A percentile compares a stretch with the other conserved stretches of the same genome.
Evolutionary conservation across 805 yeast genomes (phyloP).

Genomic region (Wickerhamomyces xylosicus): DNA sequence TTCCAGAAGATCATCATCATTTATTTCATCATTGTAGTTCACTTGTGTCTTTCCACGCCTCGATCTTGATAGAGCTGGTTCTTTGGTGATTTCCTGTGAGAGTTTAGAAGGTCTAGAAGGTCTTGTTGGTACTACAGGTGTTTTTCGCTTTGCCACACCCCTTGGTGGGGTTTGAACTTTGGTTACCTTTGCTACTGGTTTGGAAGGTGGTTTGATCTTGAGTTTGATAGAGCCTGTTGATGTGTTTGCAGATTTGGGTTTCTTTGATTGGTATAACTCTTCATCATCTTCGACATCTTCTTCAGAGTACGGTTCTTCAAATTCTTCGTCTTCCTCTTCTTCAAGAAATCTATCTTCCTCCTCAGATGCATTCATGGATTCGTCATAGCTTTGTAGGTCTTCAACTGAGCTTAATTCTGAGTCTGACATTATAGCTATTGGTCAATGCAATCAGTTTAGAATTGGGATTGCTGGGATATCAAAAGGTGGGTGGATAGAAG

Average conservation of each 20-base stretch:
- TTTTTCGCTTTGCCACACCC: background rate
- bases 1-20: slow-evolving; percentile 4
- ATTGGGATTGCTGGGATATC: too few species aligned
- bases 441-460: too few species aligned
- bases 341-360: slow-evolving; percentile 4
- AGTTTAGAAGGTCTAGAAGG: background rate
- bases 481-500: too few species aligned
- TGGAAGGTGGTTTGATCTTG: slow-evolving; percentile 10
- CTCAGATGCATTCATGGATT: background rate
- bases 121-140: background rate
- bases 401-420: background rate
- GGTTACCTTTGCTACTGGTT: slow-evolving; percentile 2
- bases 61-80: slow-evolving; percentile 3
- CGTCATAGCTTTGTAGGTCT: background rate
- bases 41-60: slow-evolving; percentile 6
- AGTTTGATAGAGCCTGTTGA: slow-evolving; percentile 6
- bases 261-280: slow-evolving; percentile 7
- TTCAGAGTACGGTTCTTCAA: slow-evolving; percentile 8
- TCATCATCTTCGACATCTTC: slow-evolving; percentile 12
- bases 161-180: slow-evolving; percentile 1
- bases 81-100: background rate
- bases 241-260: slow-evolving; percentile 8
- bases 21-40: slow-evolving; percentile 5
- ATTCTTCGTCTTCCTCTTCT: slow-evolving; percentile 8
- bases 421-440: background rate